Conservation (phyloP, 83 land plant species). For the Isoetes engelmannii region DNA sequence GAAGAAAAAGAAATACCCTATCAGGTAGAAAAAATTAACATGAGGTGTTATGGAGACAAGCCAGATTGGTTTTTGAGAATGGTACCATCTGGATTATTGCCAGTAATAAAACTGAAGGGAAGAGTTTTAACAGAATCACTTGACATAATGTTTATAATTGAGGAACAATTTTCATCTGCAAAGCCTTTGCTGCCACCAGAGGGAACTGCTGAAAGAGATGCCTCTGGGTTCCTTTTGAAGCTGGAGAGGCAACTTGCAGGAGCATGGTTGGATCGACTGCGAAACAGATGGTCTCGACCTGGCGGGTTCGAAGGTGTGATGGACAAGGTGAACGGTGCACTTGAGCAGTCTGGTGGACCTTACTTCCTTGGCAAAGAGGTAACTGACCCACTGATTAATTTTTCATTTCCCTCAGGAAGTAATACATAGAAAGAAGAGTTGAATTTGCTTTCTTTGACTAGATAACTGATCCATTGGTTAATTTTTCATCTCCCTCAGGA, state of each 20-base stretch:
- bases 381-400: neutral
- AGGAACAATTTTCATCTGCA: conserved; percentile 16
- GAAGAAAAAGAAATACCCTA: conserved; percentile 35
- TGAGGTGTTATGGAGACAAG: conserved; percentile 38
- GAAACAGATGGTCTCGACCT: conserved; percentile 22
- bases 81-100: conserved; percentile 38
- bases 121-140: conserved; percentile 28
- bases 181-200: conserved; percentile 25
- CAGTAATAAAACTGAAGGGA: conserved; percentile 25
- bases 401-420: neutral
- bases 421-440: neutral
- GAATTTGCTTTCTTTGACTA: neutral
- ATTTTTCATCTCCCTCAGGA: neutral
- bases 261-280: conserved; percentile 26
- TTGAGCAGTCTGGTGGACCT: conserved; percentile 26
- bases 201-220: conserved; percentile 11
- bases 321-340: conserved; percentile 22
- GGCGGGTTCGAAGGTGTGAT: conserved; percentile 15
- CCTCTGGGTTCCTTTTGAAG: conserved; percentile 15
- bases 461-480: neutral
- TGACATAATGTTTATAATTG: conserved; percentile 35
- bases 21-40: conserved; percentile 35
- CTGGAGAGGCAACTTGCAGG: conserved; percentile 27
- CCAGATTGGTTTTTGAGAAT: conserved; percentile 33
- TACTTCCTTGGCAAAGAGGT: conserved; percentile 32